phyloP scores from a whole-genome alignment of 2,329 filamentous ascomycete genomes.

The Hypoxylon sp. region DNA sequence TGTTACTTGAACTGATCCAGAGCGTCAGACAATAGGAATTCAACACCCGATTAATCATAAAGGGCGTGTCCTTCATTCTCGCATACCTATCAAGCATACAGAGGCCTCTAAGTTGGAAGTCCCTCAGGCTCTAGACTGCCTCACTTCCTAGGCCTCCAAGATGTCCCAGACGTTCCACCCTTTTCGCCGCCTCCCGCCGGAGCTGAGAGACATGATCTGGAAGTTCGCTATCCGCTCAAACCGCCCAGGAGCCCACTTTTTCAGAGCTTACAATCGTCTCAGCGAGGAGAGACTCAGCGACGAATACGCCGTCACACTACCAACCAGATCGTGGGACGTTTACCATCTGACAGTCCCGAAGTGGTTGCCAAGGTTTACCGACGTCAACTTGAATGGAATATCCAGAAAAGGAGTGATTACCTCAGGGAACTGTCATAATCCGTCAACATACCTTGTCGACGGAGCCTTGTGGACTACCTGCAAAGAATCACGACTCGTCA shows the following conservation, averaged over 20 bases:
- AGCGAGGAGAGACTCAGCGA: not conserved
- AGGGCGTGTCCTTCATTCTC: not conserved
- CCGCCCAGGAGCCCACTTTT: not conserved
- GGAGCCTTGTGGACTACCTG: not conserved
- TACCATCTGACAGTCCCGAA: not conserved
- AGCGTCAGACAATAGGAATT: not conserved
- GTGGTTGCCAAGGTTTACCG: not conserved
- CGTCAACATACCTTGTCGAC: conserved; percentile 5
- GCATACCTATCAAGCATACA: not conserved
- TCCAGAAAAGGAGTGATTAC: not conserved
- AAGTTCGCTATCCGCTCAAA: not conserved
- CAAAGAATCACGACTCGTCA: conserved; percentile 1
- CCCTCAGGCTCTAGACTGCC: not conserved
- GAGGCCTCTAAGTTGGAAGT: not conserved
- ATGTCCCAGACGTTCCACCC: conserved; percentile 2
- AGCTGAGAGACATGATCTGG: conserved; percentile 6
- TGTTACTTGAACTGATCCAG: not conserved
- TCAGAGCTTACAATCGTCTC: not conserved
- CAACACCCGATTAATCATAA: not conserved
- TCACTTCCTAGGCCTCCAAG: not conserved
- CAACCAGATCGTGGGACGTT: not conserved
- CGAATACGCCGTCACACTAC: not conserved
- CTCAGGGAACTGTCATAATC: not conserved
- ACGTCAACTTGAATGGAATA: not conserved
- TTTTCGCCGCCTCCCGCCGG: not conserved